Evolutionary conservation across 2,329 filamentous ascomycete species (phyloP).

Genomic region (Trichophyton verrucosum): DNA sequence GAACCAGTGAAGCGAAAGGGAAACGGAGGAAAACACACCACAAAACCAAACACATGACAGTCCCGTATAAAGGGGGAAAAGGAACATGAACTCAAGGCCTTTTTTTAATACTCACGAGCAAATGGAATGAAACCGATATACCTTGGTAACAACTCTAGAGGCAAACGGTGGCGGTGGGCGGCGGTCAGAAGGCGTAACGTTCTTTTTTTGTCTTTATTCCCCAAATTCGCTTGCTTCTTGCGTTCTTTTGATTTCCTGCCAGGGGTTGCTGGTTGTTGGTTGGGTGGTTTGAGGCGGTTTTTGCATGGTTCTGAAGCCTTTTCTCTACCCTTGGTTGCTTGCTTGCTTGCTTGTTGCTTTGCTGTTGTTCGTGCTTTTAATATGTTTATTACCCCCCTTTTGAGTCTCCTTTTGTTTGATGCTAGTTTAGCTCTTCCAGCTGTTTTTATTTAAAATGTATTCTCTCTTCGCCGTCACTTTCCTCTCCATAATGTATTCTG

Average conservation of each 20-base stretch:
- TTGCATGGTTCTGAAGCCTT: not conserved
- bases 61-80: not conserved
- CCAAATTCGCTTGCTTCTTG: not conserved
- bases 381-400: not conserved
- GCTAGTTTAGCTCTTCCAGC: not conserved
- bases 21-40: too few species aligned
- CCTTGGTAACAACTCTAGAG: slow-evolving; percentile 4
- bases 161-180: not conserved
- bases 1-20: not conserved
- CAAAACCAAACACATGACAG: not conserved
- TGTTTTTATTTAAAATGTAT: not conserved
- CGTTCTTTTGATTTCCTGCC: slow-evolving; percentile 1
- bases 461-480: not conserved
- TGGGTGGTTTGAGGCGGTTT: not conserved
- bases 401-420: not conserved
- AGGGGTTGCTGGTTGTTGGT: slow-evolving; percentile 3
- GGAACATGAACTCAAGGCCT: not conserved
- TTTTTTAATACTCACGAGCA: slow-evolving; percentile 2
- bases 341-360: not conserved
- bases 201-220: not conserved
- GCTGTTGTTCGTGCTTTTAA: not conserved
- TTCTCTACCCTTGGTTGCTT: too few species aligned
- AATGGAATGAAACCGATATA: slow-evolving; percentile 1
- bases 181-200: slow-evolving; percentile 1
- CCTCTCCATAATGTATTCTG: not conserved